Base-by-base conservation (phyloP, 73 alveolate genomes). In the Diophrys appendiculata region DNA sequence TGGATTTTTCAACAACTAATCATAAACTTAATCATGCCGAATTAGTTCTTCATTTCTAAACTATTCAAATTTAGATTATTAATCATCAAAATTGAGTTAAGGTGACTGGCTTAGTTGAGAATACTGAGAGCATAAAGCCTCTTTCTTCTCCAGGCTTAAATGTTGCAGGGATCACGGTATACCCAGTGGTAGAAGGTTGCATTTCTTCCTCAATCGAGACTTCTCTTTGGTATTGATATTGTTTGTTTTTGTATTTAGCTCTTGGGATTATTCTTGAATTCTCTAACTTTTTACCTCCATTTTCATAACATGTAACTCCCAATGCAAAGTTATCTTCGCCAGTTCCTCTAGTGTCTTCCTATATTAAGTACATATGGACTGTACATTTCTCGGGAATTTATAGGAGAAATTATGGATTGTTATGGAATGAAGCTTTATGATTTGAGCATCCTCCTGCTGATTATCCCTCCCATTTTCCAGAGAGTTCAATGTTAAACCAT, bases 381-480 rank as follows among this genome's bases (percentile, higher is more conserved):
- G 2, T 13, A 1, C 32, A 28, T 18, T 30, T 75, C 29, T 56
- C 22, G 0, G 53, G 67, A 23, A 75, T 53, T 3, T 5, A 54
- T n/a, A 75, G 70, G 52, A 14, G 24, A 56, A 75, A 75, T 30
- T 75, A 53, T 1, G 83, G 83, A 29, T 75, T 75, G 26, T 75
- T 53, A n/a, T 18, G 33, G 55, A 35, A 75, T 18, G 83, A 27
- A 13, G 26, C 81, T n/a, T 24, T 18, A 27, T 25, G 13, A 33
- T 75, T 75, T 13, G 74, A 0, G 29, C 83, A 75, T 24, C 83
- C 83, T 24, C 83, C 83, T 24, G 83, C 73, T 25, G 75, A 33
- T 24, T 54, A 13, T 54, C 68, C 68, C 52, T 29, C 29, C 83
- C 83, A 75, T 29, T 33, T 13, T 3, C 75, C 68, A 27, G 32